These are phyloP conservation scores for Fragosphaeria purpurea DNA, from an alignment of 2,329 filamentous ascomycete genomes.

Conservation along the genomic window DNA sequence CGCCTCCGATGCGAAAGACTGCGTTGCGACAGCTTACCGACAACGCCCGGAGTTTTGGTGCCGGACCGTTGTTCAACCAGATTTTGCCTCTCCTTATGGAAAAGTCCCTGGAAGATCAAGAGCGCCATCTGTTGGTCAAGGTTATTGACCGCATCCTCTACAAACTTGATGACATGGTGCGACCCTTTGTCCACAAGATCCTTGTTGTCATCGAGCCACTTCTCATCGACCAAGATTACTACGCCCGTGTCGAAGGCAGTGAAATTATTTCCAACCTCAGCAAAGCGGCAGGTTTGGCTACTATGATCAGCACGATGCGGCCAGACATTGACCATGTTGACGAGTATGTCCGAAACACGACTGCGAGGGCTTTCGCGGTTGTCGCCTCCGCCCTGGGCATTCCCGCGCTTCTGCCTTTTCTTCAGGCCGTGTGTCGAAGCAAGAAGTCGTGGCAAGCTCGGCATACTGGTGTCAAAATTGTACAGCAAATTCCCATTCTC, in stretches of 20 bases:
- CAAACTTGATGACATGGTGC: constrained; percentile 93
- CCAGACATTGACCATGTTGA: constrained; percentile 98
- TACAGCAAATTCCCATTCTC: constrained; percentile 95
- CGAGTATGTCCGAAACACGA: constrained; percentile 97
- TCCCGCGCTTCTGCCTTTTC: constrained; percentile 85
- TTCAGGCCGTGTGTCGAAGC: constrained; percentile 89
- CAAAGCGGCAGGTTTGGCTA: constrained; percentile 91
- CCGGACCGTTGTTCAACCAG: constrained; percentile 90
- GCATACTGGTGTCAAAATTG: constrained; percentile 97
- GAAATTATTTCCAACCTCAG: constrained; percentile 98
- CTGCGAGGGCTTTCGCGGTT: constrained; percentile 90
- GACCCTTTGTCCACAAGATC: constrained; percentile 96
- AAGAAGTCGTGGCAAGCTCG: constrained; percentile 99
- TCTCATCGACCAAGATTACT: constrained; percentile 98
- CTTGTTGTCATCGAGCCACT: constrained; percentile 97
- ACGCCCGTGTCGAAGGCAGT: constrained; percentile 92
- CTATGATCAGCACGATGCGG: constrained; percentile 99
- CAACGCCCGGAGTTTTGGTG: constrained; percentile 92
- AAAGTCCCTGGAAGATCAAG: constrained; percentile 93
- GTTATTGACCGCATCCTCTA: constrained; percentile 98
- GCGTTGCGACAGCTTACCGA: constrained; percentile 94
- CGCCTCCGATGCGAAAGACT: constrained; percentile 96
- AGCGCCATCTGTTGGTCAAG: constrained; percentile 95
- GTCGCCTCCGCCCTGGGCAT: constrained; percentile 95
- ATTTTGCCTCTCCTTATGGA: constrained; percentile 97